phyloP scores from a whole-genome alignment of 1,139 yeast species.

The Blastobotrys ciferrii region DNA sequence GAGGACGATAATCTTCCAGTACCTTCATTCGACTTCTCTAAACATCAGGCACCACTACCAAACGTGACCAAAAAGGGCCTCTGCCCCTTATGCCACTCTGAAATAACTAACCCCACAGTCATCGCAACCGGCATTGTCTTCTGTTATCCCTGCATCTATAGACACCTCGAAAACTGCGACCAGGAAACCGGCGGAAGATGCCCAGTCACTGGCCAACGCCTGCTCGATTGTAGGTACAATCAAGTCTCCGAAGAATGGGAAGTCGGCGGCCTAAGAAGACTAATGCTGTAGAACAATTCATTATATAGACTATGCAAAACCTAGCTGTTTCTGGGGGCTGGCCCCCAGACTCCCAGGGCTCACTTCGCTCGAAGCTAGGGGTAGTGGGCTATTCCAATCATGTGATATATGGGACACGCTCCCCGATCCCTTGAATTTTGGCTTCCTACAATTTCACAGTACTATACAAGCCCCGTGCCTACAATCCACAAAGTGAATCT shows the following conservation, averaged over 20 bases:
- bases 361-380: no score
- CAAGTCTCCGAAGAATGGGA: slow-evolving; percentile 62
- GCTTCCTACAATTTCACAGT: no score
- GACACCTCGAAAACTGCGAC: slow-evolving; percentile 50
- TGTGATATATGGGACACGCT: no score
- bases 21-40: slow-evolving; percentile 33
- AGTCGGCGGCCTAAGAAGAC: slow-evolving; percentile 68
- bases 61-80: slow-evolving; percentile 15
- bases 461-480: no score
- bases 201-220: slow-evolving; percentile 74
- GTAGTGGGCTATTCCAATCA: no score
- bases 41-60: slow-evolving; percentile 22
- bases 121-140: slow-evolving; percentile 90
- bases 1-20: slow-evolving; percentile 49
- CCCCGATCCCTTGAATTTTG: no score
- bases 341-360: no score
- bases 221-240: slow-evolving; percentile 72
- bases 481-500: no score
- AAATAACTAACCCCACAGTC: slow-evolving; percentile 74
- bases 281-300: slow-evolving; percentile 49
- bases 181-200: slow-evolving; percentile 67
- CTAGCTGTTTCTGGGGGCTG: no score
- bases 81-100: slow-evolving; percentile 74
- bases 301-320: neutral
- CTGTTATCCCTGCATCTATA: slow-evolving; percentile 83